Conservation (phyloP, 116 monocot species). For the Zostera marina region DNA sequence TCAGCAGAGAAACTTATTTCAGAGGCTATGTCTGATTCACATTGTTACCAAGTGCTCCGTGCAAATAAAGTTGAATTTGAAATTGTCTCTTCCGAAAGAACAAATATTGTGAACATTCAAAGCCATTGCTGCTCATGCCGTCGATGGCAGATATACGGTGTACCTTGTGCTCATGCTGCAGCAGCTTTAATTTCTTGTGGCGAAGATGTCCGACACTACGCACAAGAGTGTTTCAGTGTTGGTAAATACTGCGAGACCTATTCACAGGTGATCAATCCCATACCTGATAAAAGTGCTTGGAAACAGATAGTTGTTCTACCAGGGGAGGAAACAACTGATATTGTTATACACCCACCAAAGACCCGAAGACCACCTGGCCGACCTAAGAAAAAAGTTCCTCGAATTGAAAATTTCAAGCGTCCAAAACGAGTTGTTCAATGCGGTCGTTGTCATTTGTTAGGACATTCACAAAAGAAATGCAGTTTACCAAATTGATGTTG, state of each 20-base stretch:
- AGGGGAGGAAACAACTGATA: slow-evolving; percentile 41
- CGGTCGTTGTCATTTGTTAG: slow-evolving; percentile 93
- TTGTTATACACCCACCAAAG: slow-evolving; percentile 71
- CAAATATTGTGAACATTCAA: slow-evolving; percentile 91
- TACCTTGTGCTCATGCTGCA: slow-evolving; percentile 97
- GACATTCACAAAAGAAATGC: slow-evolving; percentile 99
- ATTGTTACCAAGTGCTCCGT: slow-evolving; percentile 92
- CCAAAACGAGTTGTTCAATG: slow-evolving; percentile 92
- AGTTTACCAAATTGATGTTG: slow-evolving; percentile 21
- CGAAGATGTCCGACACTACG: slow-evolving; percentile 66
- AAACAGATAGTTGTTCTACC: slow-evolving; percentile 34
- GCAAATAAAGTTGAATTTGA: slow-evolving; percentile 99
- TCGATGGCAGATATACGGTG: slow-evolving; percentile 93
- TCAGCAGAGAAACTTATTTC: slow-evolving; percentile 77
- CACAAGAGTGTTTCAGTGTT: slow-evolving; percentile 77
- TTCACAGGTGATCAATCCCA: slow-evolving; percentile 49
- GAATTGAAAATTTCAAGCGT: slow-evolving; percentile 79
- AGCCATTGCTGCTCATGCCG: slow-evolving; percentile 73
- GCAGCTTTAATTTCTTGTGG: slow-evolving; percentile 88
- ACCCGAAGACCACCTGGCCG: slow-evolving; percentile 85
- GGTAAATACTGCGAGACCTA: slow-evolving; percentile 66
- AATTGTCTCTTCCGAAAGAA: slow-evolving; percentile 94
- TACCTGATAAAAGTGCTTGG: slow-evolving; percentile 69
- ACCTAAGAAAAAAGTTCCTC: slow-evolving; percentile 91
- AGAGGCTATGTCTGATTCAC: slow-evolving; percentile 75